Evolutionary conservation across 192 early-diverging fungal genomes (phyloP), one percentile per base, ranked within the genome.

Genomic region (Jimgerdemannia lactiflua): DNA sequence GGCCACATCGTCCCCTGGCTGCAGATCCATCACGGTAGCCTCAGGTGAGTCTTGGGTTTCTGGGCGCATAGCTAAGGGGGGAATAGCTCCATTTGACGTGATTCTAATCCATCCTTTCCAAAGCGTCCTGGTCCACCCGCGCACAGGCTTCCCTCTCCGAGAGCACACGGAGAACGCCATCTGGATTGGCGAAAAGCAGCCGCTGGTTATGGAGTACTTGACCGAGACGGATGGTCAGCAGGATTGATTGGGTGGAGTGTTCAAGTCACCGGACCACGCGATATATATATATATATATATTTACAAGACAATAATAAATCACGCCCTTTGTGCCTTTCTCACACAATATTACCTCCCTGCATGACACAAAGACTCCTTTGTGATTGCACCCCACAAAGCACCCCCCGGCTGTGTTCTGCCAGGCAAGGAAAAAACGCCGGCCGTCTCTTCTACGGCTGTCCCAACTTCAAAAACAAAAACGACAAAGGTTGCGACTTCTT

Each of bases 181-280:
- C 4, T 75, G 74, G 74, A 75, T 75, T 19, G 74, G 74, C 67
- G 74, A 75, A 17, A 75, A 75, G 43, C 74, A 75, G 19, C 67
- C 74, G 18, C 69, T 75, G 67, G 29, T 67, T 41, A 14, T 75
- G 0, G 66, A 67, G 43, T 59, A 39, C 39, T 69, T 75, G 42
- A 0, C 8, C 0, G 49, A 59, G 6, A 59, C 49, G 14, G 49
- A 59, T 59, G 49, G 14, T 59, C 8, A 59, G 0, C 14, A 59
- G 49, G 0, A 14, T 59, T 10, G 6, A 59, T 59, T 10, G 6
- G 49, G 14, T 59, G 49, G 0, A 59, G 14, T 0, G 14, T 10
- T n/a, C n/a, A n/a, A n/a, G n/a, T n/a, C n/a, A n/a, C n/a, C n/a
- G n/a, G n/a, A n/a, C n/a, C n/a, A n/a, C n/a, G n/a, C 14, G 6